Evolutionary conservation across 805 yeast genomes (phyloP), one percentile per base, ranked within the genome.

Genomic region (Wickerhamomyces kurtzmanii): DNA sequence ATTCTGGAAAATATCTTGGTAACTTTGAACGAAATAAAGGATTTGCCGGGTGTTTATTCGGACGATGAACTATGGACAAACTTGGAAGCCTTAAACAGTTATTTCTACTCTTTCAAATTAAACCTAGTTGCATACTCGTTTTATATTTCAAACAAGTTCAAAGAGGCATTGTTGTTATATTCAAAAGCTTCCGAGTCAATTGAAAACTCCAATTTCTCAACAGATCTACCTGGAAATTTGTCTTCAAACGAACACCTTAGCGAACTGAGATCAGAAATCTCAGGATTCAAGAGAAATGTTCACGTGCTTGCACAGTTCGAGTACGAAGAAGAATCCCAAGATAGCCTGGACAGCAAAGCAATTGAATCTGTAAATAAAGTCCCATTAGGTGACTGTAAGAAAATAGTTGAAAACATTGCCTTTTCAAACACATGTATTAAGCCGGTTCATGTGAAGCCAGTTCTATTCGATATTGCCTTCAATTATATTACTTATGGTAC

Each of bases 21-120:
- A 26, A 73, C 80, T 12, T 48, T 78, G 20, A 54, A 53, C 4
- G 78, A 77, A 38, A 54, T 85, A 25, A 62, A 68, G 44, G 94
- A 85, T 34, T 64, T 91, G 28, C 96, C 96, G 0, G 97, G 97
- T 62, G 94, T 89, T 12, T 75, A 80, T 45, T 82, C 83, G 29
- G 94, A 85, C 47, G 91, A 81, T 29, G 75, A 67, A 14, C 62
- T 89, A 30, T 49, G 59, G 36, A 54, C 56, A 6, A 69, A 78
- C 7, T 58, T 91, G 24, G 63, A 59, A 9, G 40, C 63, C 11
- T 54, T 84, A 40, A 55, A 58, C 17, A 43, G 47, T 7, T 72
- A 59, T 35, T 81, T 67, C 49, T 41, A 45, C n/a, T 54, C 66
- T 21, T 40, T 53, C 28, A 70, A 70, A 39, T 43, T 62, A 10